Evolutionary conservation across 495 filamentous ascomycete genomes (phyloP).

Genomic region (Penicillium manginii): DNA sequence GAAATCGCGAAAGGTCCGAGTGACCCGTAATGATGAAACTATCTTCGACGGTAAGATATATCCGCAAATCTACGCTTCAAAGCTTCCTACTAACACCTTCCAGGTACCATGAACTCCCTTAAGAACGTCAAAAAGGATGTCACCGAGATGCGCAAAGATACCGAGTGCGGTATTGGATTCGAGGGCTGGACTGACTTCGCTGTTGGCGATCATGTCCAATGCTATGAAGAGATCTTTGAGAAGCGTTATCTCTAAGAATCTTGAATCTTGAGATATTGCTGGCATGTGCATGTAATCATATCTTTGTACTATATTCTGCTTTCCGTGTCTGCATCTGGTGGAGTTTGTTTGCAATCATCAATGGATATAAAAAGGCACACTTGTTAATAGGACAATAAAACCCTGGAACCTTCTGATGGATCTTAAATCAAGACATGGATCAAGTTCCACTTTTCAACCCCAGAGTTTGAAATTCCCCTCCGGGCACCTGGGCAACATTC

Average conservation of each 20-base stretch:
- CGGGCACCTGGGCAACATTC: too few relatives aligned
- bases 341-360: neutral
- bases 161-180: slow-evolving; percentile 91
- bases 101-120: slow-evolving; percentile 76
- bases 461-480: too few relatives aligned
- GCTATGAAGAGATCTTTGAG: slow-evolving; percentile 77
- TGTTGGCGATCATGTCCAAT: slow-evolving; percentile 83
- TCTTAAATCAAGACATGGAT: too few relatives aligned
- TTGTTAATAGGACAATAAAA: neutral
- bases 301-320: neutral
- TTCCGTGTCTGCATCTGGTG: slow-evolving; percentile 11
- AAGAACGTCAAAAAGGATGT: slow-evolving; percentile 94
- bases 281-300: neutral
- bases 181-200: slow-evolving; percentile 75
- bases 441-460: too few relatives aligned
- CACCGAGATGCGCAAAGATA: slow-evolving; percentile 83
- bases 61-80: too few relatives aligned
- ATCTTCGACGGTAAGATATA: slow-evolving; percentile 76
- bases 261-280: neutral
- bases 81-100: slow-evolving; percentile 3
- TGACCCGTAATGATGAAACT: slow-evolving; percentile 68
- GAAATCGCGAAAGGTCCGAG: slow-evolving; percentile 64
- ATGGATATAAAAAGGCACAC: slow-evolving; percentile 1
- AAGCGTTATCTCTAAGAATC: slow-evolving; percentile 57
- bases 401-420: neutral